Percentiles rank a stretch among this genome's conserved stretches.
These are phyloP conservation scores for Adansonia rubrostipa DNA, from an alignment of 441 rosid genomes.

Conservation along the genomic window DNA sequence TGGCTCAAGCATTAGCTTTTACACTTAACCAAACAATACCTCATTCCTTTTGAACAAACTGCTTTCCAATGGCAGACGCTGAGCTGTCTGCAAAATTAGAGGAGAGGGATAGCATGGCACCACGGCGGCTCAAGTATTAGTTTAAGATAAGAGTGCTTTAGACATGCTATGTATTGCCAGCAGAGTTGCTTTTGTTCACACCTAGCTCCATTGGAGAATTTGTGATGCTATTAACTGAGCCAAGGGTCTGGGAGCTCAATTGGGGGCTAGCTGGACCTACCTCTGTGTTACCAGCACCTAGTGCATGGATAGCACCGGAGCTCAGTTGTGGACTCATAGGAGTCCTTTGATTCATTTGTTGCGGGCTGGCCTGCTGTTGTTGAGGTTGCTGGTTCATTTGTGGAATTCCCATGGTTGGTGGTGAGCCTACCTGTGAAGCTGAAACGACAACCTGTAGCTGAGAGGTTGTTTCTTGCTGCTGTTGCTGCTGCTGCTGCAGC, in stretches of 20 bases:
- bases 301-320: conserved; percentile 76
- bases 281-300: conserved; percentile 81
- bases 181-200: conserved; percentile 82
- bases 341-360: conserved; percentile 88
- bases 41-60: not conserved
- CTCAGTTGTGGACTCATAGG: conserved; percentile 97
- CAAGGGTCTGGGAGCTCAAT: conserved; percentile 89
- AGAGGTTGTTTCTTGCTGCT: conserved; percentile 63
- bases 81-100: not conserved
- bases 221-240: conserved; percentile 87
- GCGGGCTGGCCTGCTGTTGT: conserved; percentile 50
- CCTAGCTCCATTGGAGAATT: conserved; percentile 94
- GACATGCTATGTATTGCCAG: conserved; percentile 50
- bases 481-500: conserved; percentile 36
- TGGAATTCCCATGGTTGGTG: conserved; percentile 68
- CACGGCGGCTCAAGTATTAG: not conserved
- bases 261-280: conserved; percentile 96
- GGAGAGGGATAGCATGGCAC: not conserved
- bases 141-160: not conserved
- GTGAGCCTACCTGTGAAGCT: conserved; percentile 79
- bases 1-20: not conserved
- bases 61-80: not conserved
- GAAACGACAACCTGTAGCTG: conserved; percentile 80
- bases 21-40: conserved; percentile 2
- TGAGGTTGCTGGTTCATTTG: conserved; percentile 64